Conservation (phyloP, 1,284 basidiomycete genomes). For the Mycosarcoma mackinlayi region DNA sequence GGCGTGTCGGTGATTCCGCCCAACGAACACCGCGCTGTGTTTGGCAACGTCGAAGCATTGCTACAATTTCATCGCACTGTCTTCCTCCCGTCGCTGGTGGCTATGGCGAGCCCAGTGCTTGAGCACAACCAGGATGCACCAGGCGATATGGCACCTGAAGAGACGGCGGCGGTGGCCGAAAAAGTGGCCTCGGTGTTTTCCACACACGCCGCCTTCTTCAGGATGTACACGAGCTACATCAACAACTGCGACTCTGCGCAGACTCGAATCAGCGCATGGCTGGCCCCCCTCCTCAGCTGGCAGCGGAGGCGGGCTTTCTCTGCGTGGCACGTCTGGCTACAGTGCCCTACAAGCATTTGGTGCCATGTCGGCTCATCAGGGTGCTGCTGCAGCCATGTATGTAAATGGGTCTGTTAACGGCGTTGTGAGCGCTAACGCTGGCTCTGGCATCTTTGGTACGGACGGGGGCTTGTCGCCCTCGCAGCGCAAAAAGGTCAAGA, state of each 20-base stretch:
- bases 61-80: constrained; percentile 91
- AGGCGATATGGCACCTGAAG: constrained; percentile 77
- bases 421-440: constrained; percentile 8
- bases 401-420: constrained; percentile 5
- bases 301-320: constrained; percentile 41
- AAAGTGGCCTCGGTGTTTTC: constrained; percentile 86
- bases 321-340: constrained; percentile 25
- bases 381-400: constrained; percentile 18
- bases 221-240: constrained; percentile 67
- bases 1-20: constrained; percentile 83
- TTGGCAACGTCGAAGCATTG: constrained; percentile 88
- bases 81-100: constrained; percentile 87
- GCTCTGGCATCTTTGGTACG: constrained; percentile 11
- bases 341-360: constrained; percentile 21
- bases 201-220: constrained; percentile 63
- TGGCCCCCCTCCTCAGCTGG: constrained; percentile 30
- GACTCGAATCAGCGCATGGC: constrained; percentile 39
- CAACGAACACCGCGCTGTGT: constrained; percentile 88
- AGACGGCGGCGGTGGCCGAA: constrained; percentile 81
- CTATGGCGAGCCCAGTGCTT: constrained; percentile 70
- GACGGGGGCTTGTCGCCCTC: constrained; percentile 28
- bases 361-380: constrained; percentile 28
- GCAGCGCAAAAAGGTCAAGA: constrained; percentile 56
- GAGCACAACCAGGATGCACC: constrained; percentile 58
- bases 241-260: constrained; percentile 64